Evolutionary conservation across 495 filamentous ascomycete genomes (phyloP), one percentile per base, ranked within the genome.

Genomic region (Achaetomiella virescens): DNA sequence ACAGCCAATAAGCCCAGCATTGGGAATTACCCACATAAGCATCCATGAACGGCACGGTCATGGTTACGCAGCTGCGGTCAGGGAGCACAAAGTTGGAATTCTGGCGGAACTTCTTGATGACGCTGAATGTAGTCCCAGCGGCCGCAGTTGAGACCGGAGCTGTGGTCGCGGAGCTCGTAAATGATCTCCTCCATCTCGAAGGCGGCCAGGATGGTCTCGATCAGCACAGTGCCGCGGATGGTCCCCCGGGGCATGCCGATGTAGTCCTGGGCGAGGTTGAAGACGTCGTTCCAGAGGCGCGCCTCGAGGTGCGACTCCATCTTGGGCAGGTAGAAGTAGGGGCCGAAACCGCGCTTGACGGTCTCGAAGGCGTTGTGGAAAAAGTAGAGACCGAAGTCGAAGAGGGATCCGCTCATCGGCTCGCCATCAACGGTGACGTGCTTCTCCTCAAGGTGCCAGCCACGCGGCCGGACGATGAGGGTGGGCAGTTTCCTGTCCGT

Each of bases 111-210:
- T 96, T 96, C 81, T 99, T 99, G 80, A 99, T 99, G 67, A 93
- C 89, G 71, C 86, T 92, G 80, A 99, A 99, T 97, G 80, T 99
- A 99, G 70, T 99, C 93, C 93, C 93, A 99, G 48, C 93, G 87
- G 48, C 93, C 93, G 73, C 93, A 99, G 81, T 99, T 99, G 60
- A 99, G 81, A 50, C 93, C 93, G 11, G 93, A 87, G 72, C 85
- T 90, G 78, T 99, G 93, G 68, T 97, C 92, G 36, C 93, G 89
- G 59, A 99, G 86, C 74, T 99, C 93, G 76, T 96, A 99, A 72
- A 99, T 97, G 73, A 98, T 97, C 86, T 98, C 93, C 56, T 99
- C 93, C 93, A 99, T 99, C 78, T 99, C 95, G 63, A 99, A 99
- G n/a, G 91, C 95, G 29, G 95, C 93, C 22, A 90, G 78, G 73